Base-by-base conservation (phyloP, 2,329 filamentous ascomycete species). In the Scorias spongiosa region DNA sequence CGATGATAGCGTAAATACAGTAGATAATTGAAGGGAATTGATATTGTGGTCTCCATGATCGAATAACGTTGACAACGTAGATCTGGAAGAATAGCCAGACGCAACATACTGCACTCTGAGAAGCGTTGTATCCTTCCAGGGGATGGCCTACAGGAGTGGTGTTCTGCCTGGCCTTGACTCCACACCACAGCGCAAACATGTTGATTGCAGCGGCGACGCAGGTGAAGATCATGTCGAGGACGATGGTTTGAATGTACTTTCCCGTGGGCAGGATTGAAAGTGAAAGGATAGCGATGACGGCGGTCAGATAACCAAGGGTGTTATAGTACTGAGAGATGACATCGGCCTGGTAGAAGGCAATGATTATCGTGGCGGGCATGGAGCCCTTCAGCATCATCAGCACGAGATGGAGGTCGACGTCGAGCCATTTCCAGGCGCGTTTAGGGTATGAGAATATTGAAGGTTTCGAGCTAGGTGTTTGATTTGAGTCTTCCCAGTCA, bases 81-180 rank as follows among this genome's bases (percentile, higher is more conserved):
- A 83, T 81, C 54, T 78, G 75, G 47, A 76, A 72, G 58, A 85
- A 80, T 2, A 87, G 67, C 78, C 79, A 87, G 2, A 85, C 65
- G 0, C 65, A 81, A 46, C 75, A 75, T 0, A 87, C 81, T 0
- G 74, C 80, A 1, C 77, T 74, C 41, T 83, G 79, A n/a, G 79
- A 81, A 1, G 81, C 76, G 55, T 84, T 86, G 63, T 86, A 87
- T 9, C 57, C 54, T n/a, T 51, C 52, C 6, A 54, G 56, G 42
- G 51, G 48, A 17, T 46, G 48, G 34, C 49, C 57, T 18, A 56
- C 53, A 26, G 49, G 44, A 32, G 49, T 66, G 1, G 78, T 81
- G 51, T 83, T 67, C 38, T 71, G 50, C 37, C 81, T 71, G 7
- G 82, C 82, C 57, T 80, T 68, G 29, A 82, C 66, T n/a, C 69